Conservation (phyloP, 2,329 filamentous ascomycete genomes). For the Aspergillus unguis region DNA sequence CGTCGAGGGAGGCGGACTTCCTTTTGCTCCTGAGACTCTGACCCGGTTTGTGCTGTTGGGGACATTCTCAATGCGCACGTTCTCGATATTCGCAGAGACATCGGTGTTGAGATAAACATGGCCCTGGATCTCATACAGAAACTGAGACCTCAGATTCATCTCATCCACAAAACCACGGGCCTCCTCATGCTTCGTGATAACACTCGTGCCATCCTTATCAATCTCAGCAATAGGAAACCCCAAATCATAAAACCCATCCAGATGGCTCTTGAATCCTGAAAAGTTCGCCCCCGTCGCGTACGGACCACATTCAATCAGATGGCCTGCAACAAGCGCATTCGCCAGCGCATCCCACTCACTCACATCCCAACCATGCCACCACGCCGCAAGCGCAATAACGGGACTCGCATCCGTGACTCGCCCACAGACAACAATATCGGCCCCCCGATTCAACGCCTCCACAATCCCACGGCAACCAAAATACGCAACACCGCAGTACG, state of each 20-base stretch:
- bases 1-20: background rate
- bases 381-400: background rate
- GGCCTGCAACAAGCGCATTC: background rate
- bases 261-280: background rate
- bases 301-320: background rate
- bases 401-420: background rate
- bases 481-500: background rate
- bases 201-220: background rate
- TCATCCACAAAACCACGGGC: background rate
- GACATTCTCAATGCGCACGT: background rate
- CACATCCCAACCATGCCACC: background rate
- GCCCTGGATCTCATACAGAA: constrained; percentile 3
- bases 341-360: background rate
- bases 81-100: background rate
- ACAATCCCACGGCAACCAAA: background rate
- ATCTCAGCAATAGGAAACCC: background rate
- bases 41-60: background rate
- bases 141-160: background rate
- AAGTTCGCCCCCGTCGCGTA: background rate
- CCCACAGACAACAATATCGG: background rate
- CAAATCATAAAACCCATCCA: background rate
- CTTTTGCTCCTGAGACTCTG: background rate
- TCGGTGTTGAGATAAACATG: background rate
- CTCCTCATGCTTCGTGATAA: background rate
- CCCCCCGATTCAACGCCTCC: background rate